Evolutionary conservation across 305 asterid genomes (phyloP).

Genomic region (Withania somnifera): DNA sequence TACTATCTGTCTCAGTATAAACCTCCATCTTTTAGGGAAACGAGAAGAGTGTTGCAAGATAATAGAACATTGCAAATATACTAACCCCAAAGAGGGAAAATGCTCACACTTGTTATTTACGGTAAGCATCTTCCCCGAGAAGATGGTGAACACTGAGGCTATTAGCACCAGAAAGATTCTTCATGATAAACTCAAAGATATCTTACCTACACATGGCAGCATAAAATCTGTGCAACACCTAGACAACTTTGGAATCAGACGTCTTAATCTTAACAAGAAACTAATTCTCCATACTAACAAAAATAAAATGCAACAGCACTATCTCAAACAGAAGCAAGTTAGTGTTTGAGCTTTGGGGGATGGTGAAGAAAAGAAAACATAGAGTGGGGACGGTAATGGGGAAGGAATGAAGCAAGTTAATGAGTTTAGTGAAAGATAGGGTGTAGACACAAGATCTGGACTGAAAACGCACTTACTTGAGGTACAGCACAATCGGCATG

Average conservation of each 20-base stretch:
- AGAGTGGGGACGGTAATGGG: background rate
- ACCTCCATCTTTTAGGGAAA: background rate
- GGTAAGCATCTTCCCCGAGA: background rate
- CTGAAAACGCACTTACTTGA: conserved; percentile 38
- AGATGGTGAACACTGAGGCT: background rate
- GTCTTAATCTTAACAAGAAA: background rate
- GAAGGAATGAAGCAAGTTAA: background rate
- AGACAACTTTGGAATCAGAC: background rate
- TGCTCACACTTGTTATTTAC: background rate
- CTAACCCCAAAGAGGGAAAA: background rate
- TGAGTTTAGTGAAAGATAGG: background rate
- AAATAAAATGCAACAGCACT: background rate
- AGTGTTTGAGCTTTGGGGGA: background rate
- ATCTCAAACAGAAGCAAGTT: background rate
- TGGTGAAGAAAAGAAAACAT: background rate
- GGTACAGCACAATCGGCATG: conserved; percentile 91
- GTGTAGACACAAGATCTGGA: background rate
- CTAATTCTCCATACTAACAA: background rate
- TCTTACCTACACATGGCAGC: background rate
- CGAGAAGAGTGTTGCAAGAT: background rate
- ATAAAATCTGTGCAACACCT: background rate
- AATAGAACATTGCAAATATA: background rate
- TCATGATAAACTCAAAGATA: background rate
- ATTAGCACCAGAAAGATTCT: background rate
- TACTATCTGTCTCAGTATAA: background rate